Evolutionary conservation across 768 basidiomycete genomes (phyloP).

Genomic region (Polyporus arcularius): DNA sequence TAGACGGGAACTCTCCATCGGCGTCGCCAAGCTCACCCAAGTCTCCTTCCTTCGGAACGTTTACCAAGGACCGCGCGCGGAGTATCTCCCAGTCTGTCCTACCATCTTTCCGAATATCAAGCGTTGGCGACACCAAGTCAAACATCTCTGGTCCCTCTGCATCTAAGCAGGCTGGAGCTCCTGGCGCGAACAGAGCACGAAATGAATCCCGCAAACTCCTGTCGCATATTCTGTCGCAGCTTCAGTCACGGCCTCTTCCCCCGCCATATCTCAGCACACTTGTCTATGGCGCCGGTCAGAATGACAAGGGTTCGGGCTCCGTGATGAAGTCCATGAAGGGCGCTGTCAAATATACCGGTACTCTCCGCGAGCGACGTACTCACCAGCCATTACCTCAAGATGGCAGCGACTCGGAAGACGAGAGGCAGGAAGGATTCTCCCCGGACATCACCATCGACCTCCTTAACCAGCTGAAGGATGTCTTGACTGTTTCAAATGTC

Average conservation of each 20-base stretch:
- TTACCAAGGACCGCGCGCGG: constrained; percentile 24
- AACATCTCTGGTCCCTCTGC: constrained; percentile 24
- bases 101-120: constrained; percentile 33
- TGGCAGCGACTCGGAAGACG: constrained; percentile 40
- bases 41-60: constrained; percentile 11
- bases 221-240: constrained; percentile 60
- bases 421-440: constrained; percentile 46
- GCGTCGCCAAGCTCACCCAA: constrained; percentile 9
- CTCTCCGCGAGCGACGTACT: constrained; percentile 18
- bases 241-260: constrained; percentile 58
- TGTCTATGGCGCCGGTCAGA: constrained; percentile 9
- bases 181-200: constrained; percentile 42
- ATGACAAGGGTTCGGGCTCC: constrained; percentile 16
- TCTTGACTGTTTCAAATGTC: constrained; percentile 53
- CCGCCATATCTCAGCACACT: constrained; percentile 49
- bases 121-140: constrained; percentile 20
- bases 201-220: constrained; percentile 73
- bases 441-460: constrained; percentile 69
- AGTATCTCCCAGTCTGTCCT: constrained; percentile 27
- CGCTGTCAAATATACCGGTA: constrained; percentile 29
- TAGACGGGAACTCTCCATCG: not conserved
- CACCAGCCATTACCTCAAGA: constrained; percentile 32
- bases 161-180: constrained; percentile 18
- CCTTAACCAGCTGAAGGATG: constrained; percentile 62
- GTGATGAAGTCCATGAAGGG: constrained; percentile 21